Evolutionary conservation across 495 filamentous ascomycete genomes (phyloP), one percentile per base, ranked within the genome.

Genomic region (Hypomontagnella submonticulosa): DNA sequence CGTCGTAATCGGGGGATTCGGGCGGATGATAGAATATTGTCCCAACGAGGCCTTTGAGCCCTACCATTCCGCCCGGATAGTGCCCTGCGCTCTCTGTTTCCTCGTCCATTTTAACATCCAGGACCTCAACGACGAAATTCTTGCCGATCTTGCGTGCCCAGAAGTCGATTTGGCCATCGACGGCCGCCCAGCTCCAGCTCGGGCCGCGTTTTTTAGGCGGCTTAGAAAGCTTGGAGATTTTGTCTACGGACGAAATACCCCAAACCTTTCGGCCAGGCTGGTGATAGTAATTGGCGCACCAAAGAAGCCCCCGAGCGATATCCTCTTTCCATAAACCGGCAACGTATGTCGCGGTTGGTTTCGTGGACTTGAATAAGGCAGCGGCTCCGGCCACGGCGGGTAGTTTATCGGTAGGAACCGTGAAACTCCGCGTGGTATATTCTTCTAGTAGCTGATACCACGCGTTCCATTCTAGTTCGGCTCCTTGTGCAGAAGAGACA

Each of bases 121-220:
- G 11, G 6, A 59, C 65, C 10, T 63, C 54, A 8, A 58, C 48
- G 9, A 63, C 53, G 13, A 63, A 59, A 12, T 36, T 38, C 36
- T 38, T 42, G 0, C 13, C 44, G 4, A 41, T 57, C 10, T 49
- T 48, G 1, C 54, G 65, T 3, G 58, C 49, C 56, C 57, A 66
- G 16, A 74, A 66, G 27, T 63, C 61, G 15, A 67, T 36, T 3
- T 60, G 51, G 3, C 67, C 67, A 9, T 70, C 67, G 16, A 70
- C 40, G 1, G 62, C 36, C 13, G 72, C 71, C 72, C 72, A 74
- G 30, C 66, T 70, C 72, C 72, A 74, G 12, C 66, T 69, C 8
- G 72, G 72, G 1, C 57, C 69, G 9, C 70, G 59, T 37, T 63
- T 66, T n/a, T 42, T 33, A 11, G 49, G 48, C 1, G 71, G 63